Base-by-base conservation (phyloP, 257 asterid species). In the Rhazya stricta region DNA sequence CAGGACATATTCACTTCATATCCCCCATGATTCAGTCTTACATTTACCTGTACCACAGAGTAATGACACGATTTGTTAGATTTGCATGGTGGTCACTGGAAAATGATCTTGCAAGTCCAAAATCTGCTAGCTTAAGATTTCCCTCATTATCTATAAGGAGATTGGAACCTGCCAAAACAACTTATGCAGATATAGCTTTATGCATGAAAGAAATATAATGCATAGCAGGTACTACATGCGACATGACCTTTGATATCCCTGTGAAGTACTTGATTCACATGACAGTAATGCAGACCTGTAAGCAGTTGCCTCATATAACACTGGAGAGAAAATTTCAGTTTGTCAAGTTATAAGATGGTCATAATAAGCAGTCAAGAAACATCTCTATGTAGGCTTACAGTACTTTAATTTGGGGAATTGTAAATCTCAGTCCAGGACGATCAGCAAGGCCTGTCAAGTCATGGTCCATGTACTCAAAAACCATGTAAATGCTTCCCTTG, bases 401-500 rank as follows among this genome's bases (percentile, higher is more conserved):
- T 90, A 92, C 99, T 82, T 94, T 94, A 63, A 94, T 94, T 79
- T 94, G 99, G 4, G 97, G 96, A 81, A 94, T 83, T 18, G 97
- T 79, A 86, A 94, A 94, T 86, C 96, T 87, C 85, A 92, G 72
- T 70, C 99, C 99, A 71, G 99, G 99, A 71, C 97, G 97, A 88
- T 94, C 96, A 16, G 97, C 86, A 71, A 94, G 98, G 79, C 97
- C 98, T 62, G 97, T 91, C 80, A 94, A 84, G 83, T 94, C 98
- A 74, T 91, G 98, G 80, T 94, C 97, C 97, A 94, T 94, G 83
- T 94, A 94, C 88, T 94, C 99, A 78, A 90, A 94, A 32, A 94
- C 98, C 98, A 94, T 94, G 87, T 94, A 94, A 71, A 94, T 94
- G 83, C 79, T 88, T 5, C 97, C 99, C 80, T 90, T 90, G 86